Conservation (phyloP, 2,329 filamentous ascomycete genomes). For the Penicillium sumatraense region DNA sequence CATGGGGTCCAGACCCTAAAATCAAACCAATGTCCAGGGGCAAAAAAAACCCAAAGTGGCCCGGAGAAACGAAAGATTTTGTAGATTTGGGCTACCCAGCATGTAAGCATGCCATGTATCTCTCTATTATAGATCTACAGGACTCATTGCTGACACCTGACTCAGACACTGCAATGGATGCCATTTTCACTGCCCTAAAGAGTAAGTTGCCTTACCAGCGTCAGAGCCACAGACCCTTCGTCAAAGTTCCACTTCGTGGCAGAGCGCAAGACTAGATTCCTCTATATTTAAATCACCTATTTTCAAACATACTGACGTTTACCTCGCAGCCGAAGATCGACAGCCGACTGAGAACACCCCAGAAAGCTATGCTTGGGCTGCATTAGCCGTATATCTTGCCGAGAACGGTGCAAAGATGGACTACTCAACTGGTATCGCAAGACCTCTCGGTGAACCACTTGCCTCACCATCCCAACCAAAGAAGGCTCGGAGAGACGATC, state of each 20-base stretch:
- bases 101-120: not conserved
- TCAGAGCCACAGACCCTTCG: too few species aligned
- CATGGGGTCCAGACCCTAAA: not conserved
- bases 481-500: not conserved
- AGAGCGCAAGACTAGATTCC: not conserved
- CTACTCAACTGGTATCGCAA: not conserved
- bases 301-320: not conserved
- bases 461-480: not conserved
- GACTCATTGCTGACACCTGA: not conserved
- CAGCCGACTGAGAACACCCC: not conserved
- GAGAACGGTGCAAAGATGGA: not conserved
- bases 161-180: not conserved
- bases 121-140: not conserved
- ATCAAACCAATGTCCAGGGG: not conserved
- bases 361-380: not conserved
- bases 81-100: not conserved
- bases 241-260: not conserved
- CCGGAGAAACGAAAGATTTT: not conserved
- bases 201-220: not conserved
- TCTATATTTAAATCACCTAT: not conserved
- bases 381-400: not conserved
- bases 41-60: not conserved
- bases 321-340: not conserved
- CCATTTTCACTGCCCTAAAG: not conserved
- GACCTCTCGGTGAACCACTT: not conserved